These are phyloP conservation scores for Rhazya stricta DNA, from an alignment of 257 asterid genomes.

Conservation along the genomic window DNA sequence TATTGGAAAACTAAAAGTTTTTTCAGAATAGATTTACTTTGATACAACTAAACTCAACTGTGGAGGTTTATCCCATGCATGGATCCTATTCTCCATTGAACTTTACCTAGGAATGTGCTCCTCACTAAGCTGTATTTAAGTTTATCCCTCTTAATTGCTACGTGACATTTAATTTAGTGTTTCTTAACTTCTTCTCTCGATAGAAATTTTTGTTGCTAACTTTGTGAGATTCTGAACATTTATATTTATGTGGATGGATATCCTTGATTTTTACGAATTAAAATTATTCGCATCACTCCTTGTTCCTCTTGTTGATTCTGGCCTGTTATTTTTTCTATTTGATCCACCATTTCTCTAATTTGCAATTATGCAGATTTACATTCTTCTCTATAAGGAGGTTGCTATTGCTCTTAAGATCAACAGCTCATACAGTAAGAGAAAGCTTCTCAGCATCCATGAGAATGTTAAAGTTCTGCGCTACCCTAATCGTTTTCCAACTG, in stretches of 20 bases:
- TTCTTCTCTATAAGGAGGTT: conserved; percentile 96
- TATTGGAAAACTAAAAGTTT: neutral
- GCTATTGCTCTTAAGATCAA: conserved; percentile 85
- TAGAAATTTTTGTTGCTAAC: neutral
- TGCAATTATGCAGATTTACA: conserved; percentile 61
- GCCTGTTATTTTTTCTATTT: neutral
- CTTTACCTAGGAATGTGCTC: neutral
- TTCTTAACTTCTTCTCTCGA: neutral
- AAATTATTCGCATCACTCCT: neutral
- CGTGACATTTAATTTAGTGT: neutral
- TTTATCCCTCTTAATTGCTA: neutral
- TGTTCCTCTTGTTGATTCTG: neutral
- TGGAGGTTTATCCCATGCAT: neutral
- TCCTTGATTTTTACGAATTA: neutral
- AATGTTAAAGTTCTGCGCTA: conserved; percentile 77
- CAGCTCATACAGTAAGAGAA: conserved; percentile 74
- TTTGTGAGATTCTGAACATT: neutral
- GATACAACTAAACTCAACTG: neutral
- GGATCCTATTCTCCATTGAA: neutral
- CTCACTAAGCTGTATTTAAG: neutral
- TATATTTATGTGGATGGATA: neutral
- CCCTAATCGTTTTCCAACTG: conserved; percentile 79
- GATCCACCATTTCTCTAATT: neutral
- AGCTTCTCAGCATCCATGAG: conserved; percentile 78
- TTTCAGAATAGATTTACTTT: neutral